Evolutionary conservation across 2,329 filamentous ascomycete genomes (phyloP).

Genomic region (Aspergillus sp.): DNA sequence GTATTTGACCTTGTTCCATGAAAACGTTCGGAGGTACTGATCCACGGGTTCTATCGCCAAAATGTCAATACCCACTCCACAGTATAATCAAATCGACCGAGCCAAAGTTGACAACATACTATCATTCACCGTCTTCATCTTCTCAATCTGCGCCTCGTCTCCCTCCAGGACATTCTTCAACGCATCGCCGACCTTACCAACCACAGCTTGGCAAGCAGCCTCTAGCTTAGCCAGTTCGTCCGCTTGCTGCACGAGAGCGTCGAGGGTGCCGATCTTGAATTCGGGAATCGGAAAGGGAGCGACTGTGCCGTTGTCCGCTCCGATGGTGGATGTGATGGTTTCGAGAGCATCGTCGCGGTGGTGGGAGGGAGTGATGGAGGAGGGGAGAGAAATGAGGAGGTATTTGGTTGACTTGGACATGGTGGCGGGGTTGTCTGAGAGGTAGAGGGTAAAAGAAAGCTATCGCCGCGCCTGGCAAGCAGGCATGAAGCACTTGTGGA

Average conservation of each 20-base stretch:
- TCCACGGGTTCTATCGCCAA: conserved; percentile 80
- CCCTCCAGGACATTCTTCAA: conserved; percentile 79
- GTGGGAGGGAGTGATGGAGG: conserved; percentile 78
- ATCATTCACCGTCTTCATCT: conserved; percentile 92
- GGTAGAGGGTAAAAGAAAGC: conserved; percentile 8
- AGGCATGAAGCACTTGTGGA: conserved; percentile 18
- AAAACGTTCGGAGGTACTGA: conserved; percentile 83
- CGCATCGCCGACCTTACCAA: conserved; percentile 84
- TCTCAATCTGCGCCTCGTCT: conserved; percentile 75
- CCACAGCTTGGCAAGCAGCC: conserved; percentile 73
- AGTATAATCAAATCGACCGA: neutral
- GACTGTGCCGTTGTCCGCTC: conserved; percentile 72
- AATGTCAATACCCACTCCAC: conserved; percentile 10
- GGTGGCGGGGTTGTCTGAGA: conserved; percentile 8
- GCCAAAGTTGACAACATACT: conserved; percentile 57
- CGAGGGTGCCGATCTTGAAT: conserved; percentile 97
- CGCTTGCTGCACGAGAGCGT: conserved; percentile 92
- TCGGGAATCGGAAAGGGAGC: conserved; percentile 80
- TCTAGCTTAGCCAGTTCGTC: conserved; percentile 93
- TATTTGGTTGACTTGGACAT: conserved; percentile 62
- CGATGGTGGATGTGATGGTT: conserved; percentile 70
- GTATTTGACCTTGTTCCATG: conserved; percentile 98
- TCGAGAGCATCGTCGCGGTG: conserved; percentile 79
- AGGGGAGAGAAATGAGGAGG: conserved; percentile 85
- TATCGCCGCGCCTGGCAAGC: conserved; percentile 25